Evolutionary conservation across 2,329 filamentous ascomycete genomes (phyloP).

Genomic region (Fonsecaea erecta): DNA sequence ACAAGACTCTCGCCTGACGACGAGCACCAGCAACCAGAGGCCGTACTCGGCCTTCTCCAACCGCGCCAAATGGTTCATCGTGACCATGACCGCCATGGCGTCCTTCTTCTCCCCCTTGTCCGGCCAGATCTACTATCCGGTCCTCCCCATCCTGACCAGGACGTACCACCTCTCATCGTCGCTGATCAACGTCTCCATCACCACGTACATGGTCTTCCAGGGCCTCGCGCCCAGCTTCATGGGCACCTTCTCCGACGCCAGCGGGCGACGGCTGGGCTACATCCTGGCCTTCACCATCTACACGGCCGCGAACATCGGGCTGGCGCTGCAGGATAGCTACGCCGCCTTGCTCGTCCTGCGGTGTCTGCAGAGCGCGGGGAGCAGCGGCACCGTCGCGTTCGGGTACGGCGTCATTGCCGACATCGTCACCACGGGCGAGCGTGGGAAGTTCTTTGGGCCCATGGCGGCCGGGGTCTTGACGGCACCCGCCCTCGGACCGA

Average conservation of each 20-base stretch:
- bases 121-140: constrained; percentile 50
- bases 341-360: constrained; percentile 46
- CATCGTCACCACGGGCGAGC: constrained; percentile 47
- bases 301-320: constrained; percentile 48
- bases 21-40: constrained; percentile 6
- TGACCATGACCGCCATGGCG: constrained; percentile 46
- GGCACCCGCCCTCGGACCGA: constrained; percentile 55
- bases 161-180: constrained; percentile 10
- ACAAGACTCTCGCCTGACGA: not conserved
- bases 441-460: constrained; percentile 50
- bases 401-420: constrained; percentile 49
- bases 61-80: constrained; percentile 51
- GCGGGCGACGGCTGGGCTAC: constrained; percentile 57
- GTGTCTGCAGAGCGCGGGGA: constrained; percentile 52
- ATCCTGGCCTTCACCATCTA: constrained; percentile 52
- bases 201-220: constrained; percentile 54
- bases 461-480: constrained; percentile 42
- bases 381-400: constrained; percentile 49
- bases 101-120: constrained; percentile 58
- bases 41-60: constrained; percentile 26
- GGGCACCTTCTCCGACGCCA: constrained; percentile 56
- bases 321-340: constrained; percentile 48
- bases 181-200: constrained; percentile 40
- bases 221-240: constrained; percentile 58
- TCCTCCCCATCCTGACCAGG: constrained; percentile 12